phyloP scores from a whole-genome alignment of 805 yeast genomes.

The Lipomyces mesembrius region DNA sequence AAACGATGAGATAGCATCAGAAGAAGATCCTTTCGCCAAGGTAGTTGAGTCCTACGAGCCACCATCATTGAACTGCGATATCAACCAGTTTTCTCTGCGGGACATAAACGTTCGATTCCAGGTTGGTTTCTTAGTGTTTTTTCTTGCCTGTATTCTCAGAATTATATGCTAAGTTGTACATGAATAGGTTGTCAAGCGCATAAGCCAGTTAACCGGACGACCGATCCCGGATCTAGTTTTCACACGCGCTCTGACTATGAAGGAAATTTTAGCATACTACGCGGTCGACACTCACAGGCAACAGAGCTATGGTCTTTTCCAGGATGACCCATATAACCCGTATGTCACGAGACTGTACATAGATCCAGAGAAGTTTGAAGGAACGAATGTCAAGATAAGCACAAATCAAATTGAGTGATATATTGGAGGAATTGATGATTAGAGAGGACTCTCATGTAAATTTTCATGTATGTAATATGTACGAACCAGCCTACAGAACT shows the following conservation, averaged over 20 bases:
- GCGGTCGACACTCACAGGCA: conserved; percentile 14
- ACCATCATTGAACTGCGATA: conserved; percentile 11
- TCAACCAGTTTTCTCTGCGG: conserved; percentile 10
- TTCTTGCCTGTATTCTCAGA: background rate
- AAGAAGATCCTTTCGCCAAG: conserved; percentile 8
- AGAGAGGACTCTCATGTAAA: background rate
- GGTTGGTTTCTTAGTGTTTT: background rate
- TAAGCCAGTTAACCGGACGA: conserved; percentile 32
- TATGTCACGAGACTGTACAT: conserved; percentile 24
- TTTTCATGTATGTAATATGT: background rate
- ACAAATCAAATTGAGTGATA: background rate
- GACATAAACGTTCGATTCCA: conserved; percentile 24
- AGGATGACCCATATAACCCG: conserved; percentile 32
- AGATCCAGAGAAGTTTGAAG: conserved; percentile 25
- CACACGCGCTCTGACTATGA: conserved; percentile 17
- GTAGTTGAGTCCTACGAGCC: conserved; percentile 7
- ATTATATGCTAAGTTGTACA: background rate
- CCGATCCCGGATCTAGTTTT: conserved; percentile 27
- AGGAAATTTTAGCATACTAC: conserved; percentile 21
- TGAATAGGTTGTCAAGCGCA: conserved; percentile 20
- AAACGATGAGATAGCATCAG: background rate
- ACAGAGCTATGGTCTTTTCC: conserved; percentile 26
- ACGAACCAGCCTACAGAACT: background rate
- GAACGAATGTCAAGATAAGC: conserved; percentile 34
- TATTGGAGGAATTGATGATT: background rate